Percentiles rank a stretch among this genome's conserved stretches.
Evolutionary conservation across 2,329 filamentous ascomycete species (phyloP).

Genomic region (Amphichorda felina): DNA sequence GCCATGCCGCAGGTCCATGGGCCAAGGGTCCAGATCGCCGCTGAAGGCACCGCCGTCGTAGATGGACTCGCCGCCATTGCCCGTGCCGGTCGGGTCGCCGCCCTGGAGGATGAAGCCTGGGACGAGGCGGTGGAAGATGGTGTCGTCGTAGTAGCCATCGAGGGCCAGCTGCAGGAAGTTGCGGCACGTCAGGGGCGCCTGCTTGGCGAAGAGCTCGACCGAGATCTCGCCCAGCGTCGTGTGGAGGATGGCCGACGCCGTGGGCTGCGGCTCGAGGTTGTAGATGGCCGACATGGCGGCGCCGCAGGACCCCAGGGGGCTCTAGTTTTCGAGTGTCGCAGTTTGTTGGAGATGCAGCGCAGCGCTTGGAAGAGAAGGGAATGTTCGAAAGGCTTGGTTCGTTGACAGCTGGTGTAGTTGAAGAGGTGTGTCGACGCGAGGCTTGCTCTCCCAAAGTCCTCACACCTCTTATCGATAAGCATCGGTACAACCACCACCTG

Average conservation of each 20-base stretch:
- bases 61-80: conserved; percentile 83
- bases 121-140: conserved; percentile 86
- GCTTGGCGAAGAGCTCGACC: conserved; percentile 89
- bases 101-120: conserved; percentile 91
- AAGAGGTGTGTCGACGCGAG: no score
- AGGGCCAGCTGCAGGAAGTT: conserved; percentile 94
- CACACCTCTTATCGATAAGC: no score
- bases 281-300: conserved; percentile 72
- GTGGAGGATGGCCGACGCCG: conserved; percentile 80
- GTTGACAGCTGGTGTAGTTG: no score
- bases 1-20: conserved; percentile 52
- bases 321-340: no score
- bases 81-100: conserved; percentile 87
- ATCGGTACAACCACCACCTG: no score
- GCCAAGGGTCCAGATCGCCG: conserved; percentile 61
- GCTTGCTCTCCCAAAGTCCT: no score
- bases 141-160: conserved; percentile 90
- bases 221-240: conserved; percentile 84
- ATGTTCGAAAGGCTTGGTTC: no score
- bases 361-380: no score
- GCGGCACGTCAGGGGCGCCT: conserved; percentile 79
- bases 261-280: conserved; percentile 89
- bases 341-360: no score
- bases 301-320: no score
- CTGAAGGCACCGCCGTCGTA: conserved; percentile 73